Evolutionary conservation across 352 stramenopile genomes (phyloP).

Genomic region (Globisporangium sylvaticum): DNA sequence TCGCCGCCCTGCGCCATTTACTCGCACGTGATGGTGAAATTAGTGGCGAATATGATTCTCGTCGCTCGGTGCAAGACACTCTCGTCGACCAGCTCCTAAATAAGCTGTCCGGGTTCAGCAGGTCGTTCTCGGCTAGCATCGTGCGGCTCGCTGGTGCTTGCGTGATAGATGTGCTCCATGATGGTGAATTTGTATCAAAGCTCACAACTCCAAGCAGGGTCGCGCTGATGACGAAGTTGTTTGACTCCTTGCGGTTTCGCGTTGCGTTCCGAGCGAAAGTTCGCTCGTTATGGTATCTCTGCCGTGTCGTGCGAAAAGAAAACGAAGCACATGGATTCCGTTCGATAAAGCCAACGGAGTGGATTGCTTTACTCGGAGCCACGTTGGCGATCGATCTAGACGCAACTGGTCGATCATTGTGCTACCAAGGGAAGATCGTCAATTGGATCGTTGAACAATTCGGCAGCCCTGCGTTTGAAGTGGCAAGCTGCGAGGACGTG

Average conservation of each 20-base stretch:
- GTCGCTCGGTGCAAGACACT: not conserved
- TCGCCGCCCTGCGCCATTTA: not conserved
- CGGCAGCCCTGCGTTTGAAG: not conserved
- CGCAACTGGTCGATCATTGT: not conserved
- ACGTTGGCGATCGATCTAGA: not conserved
- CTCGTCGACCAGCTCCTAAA: not conserved
- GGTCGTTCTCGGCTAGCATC: not conserved
- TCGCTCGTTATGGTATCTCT: constrained; percentile 1
- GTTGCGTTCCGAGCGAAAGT: not conserved
- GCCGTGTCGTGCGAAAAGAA: not conserved
- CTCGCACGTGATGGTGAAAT: not conserved
- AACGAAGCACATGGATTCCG: not conserved
- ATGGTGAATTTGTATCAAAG: not conserved
- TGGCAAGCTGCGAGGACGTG: not conserved
- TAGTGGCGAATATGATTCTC: not conserved
- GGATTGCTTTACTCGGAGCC: not conserved
- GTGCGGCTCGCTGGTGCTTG: constrained; percentile 3
- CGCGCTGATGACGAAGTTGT: not conserved
- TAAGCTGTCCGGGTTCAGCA: not conserved
- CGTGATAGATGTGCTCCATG: not conserved
- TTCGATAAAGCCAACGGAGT: not conserved
- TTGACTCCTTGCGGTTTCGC: not conserved
- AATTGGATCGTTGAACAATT: not conserved
- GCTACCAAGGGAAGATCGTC: constrained; percentile 1
- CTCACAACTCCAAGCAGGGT: not conserved